Percentiles rank a stretch among this genome's conserved stretches.
phyloP scores from a whole-genome alignment of 2,329 filamentous ascomycete species.

The Cercospora sojina region DNA sequence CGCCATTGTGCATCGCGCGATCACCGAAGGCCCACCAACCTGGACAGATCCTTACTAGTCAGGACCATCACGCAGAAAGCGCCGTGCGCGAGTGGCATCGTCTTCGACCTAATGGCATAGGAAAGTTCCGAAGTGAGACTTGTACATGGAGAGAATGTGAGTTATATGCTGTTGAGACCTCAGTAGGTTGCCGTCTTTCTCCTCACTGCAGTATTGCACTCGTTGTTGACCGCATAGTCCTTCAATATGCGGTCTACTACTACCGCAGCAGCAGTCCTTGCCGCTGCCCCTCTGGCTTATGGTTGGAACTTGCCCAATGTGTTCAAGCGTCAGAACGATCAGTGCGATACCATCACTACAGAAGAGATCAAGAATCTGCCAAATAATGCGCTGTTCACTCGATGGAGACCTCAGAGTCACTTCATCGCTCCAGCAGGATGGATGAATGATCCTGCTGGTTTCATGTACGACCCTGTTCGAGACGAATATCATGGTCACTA shows the following conservation, averaged over 20 bases:
- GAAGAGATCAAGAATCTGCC: constrained; percentile 38
- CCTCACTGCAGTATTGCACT: not conserved
- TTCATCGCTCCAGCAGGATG: constrained; percentile 51
- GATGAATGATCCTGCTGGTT: constrained; percentile 54
- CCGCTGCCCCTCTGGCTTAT: constrained; percentile 9
- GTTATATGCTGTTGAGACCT: constrained; percentile 7
- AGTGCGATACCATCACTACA: constrained; percentile 34
- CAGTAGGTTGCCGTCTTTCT: not conserved
- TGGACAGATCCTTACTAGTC: not conserved
- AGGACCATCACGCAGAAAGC: not conserved
- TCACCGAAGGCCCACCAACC: not conserved
- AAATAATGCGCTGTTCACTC: constrained; percentile 52
- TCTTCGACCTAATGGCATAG: not conserved
- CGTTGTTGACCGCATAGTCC: not conserved
- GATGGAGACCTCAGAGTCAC: constrained; percentile 50
- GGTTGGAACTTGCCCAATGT: not conserved
- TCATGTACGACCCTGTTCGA: constrained; percentile 51
- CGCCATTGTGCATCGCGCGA: not conserved
- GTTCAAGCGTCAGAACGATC: not conserved
- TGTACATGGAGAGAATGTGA: not conserved
- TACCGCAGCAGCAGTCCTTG: constrained; percentile 15
- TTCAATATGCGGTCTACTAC: constrained; percentile 16
- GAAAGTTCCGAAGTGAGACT: not conserved
- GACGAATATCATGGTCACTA: constrained; percentile 55
- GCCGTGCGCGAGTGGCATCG: not conserved